Evolutionary conservation across 2,329 filamentous ascomycete species (phyloP).

Genomic region (Bertia moriformis): DNA sequence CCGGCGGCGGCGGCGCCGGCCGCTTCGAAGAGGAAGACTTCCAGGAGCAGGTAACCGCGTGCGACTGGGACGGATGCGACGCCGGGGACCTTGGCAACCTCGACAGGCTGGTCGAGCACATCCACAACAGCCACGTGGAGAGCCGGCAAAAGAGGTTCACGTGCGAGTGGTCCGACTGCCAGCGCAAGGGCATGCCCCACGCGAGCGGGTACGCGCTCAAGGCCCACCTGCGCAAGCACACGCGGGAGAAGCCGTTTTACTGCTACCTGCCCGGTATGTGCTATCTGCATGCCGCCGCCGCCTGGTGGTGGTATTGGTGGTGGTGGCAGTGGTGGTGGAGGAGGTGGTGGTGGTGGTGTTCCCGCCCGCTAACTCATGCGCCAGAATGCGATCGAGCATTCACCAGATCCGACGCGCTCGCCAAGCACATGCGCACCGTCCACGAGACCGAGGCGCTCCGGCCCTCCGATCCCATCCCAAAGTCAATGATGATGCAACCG

Average conservation of each 20-base stretch:
- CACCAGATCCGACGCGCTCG: slow-evolving; percentile 84
- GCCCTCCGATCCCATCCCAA: slow-evolving; percentile 62
- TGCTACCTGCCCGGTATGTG: slow-evolving; percentile 84
- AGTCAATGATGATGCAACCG: slow-evolving; percentile 49
- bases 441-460: slow-evolving; percentile 90
- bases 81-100: slow-evolving; percentile 63
- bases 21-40: slow-evolving; percentile 60
- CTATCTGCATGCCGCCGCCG: too few species aligned
- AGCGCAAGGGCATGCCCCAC: slow-evolving; percentile 75
- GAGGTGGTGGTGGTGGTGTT: too few species aligned
- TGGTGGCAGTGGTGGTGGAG: background rate
- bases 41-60: slow-evolving; percentile 64
- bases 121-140: slow-evolving; percentile 88
- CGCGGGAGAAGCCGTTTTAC: slow-evolving; percentile 95
- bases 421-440: slow-evolving; percentile 97
- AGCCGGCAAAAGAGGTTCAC: slow-evolving; percentile 89
- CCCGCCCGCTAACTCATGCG: too few species aligned
- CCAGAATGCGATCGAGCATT: slow-evolving; percentile 94
- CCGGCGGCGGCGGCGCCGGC: slow-evolving; percentile 41
- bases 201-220: slow-evolving; percentile 91
- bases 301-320: background rate
- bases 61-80: slow-evolving; percentile 63
- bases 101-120: slow-evolving; percentile 68
- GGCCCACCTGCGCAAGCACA: slow-evolving; percentile 95
- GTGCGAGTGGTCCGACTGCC: slow-evolving; percentile 93